Conservation (phyloP, 371 early-diverging fungal genomes). For the Rhizopus delemar region DNA sequence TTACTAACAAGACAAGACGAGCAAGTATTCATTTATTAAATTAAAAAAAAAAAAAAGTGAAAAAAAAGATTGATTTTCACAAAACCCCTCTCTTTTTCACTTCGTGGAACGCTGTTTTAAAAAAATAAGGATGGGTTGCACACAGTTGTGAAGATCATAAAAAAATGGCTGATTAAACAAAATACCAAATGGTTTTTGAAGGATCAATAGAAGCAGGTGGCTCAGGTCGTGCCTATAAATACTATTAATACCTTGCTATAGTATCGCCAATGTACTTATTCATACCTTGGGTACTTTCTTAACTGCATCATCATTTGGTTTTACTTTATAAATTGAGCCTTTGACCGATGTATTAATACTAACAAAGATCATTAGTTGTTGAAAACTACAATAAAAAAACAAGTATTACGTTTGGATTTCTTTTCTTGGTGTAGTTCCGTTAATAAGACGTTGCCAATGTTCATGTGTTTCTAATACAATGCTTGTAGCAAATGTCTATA, state of each 20-base stretch:
- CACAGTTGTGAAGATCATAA: neutral
- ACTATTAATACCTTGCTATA: conserved; percentile 19
- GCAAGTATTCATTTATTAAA: conserved; percentile 1
- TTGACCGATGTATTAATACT: conserved; percentile 1
- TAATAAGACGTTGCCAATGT: conserved; percentile 87
- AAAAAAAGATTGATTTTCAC: neutral
- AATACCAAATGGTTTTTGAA: conserved; percentile 97
- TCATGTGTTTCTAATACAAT: conserved; percentile 89
- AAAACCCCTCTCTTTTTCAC: neutral
- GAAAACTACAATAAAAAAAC: neutral
- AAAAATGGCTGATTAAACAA: conserved; percentile 53
- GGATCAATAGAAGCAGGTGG: conserved; percentile 67
- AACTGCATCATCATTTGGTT: conserved; percentile 35
- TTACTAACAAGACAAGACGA: conserved; percentile 49
- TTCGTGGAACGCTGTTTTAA: neutral
- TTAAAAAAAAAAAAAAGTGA: neutral
- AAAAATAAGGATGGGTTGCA: neutral
- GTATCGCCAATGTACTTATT: conserved; percentile 49
- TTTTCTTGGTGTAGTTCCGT: conserved; percentile 62
- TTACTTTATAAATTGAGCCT: conserved; percentile 57
- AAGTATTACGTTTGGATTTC: conserved; percentile 56
- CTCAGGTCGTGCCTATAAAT: conserved; percentile 35
- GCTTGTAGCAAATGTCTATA: conserved; percentile 77
- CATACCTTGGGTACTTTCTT: conserved; percentile 13
- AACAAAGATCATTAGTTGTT: too few species aligned